Conservation (phyloP, 2,329 filamentous ascomycete genomes). For the Sordariomycetes sp. region DNA sequence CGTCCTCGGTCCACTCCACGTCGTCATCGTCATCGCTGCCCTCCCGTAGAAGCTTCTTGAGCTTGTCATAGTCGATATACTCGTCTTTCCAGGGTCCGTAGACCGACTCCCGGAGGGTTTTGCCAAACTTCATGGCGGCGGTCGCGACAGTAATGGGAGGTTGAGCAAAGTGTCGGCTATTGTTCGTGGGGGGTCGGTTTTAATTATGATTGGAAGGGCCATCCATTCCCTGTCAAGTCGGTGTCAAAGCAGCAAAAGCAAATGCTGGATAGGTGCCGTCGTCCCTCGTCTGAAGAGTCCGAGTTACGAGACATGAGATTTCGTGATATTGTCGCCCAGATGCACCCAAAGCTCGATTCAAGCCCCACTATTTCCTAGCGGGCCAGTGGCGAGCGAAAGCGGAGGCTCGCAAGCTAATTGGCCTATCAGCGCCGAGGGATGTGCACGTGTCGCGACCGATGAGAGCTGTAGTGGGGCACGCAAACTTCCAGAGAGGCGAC, state of each 20-base stretch:
- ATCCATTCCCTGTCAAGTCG: background rate
- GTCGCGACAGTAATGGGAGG: background rate
- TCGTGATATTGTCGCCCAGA: background rate
- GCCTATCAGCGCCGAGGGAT: background rate
- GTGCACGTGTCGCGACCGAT: background rate
- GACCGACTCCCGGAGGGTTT: conserved; percentile 65
- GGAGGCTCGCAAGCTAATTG: background rate
- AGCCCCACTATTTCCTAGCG: background rate
- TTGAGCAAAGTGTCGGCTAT: background rate
- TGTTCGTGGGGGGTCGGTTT: background rate
- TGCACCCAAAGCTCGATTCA: background rate
- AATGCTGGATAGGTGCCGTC: background rate
- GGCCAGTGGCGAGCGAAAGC: background rate
- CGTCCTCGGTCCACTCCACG: conserved; percentile 76
- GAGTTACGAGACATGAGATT: background rate
- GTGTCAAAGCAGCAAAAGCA: background rate
- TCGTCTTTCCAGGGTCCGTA: conserved; percentile 84
- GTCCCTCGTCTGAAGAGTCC: background rate
- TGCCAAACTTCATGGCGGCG: conserved; percentile 75
- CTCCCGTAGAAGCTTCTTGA: conserved; percentile 81
- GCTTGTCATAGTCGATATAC: conserved; percentile 91
- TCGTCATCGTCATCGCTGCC: conserved; percentile 45
- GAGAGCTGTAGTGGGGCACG: background rate
- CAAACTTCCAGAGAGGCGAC: background rate
- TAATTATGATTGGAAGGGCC: background rate